Percentiles rank a stretch among this genome's conserved stretches.
Evolutionary conservation across 2,329 filamentous ascomycete species (phyloP).

Genomic region (Epichloe sp.): DNA sequence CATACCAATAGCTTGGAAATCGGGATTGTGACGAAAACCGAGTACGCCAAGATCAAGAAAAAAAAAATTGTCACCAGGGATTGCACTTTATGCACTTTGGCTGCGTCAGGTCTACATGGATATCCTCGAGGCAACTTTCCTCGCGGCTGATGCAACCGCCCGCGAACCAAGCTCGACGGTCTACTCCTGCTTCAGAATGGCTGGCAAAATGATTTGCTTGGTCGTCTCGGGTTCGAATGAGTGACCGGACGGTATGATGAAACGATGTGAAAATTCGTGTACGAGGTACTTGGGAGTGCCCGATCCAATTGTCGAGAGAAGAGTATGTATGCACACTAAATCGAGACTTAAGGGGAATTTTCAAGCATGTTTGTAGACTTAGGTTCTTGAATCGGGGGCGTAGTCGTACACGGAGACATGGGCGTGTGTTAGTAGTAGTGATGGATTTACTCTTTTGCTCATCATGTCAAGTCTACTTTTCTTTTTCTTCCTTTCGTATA

Average conservation of each 20-base stretch:
- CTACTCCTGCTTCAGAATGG: neutral
- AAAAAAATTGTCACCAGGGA: neutral
- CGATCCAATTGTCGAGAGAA: neutral
- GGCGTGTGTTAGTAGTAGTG: slow-evolving; percentile 2
- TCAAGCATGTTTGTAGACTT: neutral
- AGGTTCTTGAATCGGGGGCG: neutral
- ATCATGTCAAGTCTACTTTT: neutral
- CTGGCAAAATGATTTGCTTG: neutral
- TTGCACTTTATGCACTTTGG: neutral
- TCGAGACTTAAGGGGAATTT: neutral
- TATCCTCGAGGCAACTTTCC: neutral
- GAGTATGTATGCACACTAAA: neutral
- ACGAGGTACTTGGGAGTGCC: neutral
- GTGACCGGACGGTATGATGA: neutral
- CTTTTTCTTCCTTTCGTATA: neutral
- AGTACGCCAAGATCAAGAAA: neutral
- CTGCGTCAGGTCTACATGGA: neutral
- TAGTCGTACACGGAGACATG: neutral
- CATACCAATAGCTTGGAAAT: neutral
- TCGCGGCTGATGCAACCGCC: neutral
- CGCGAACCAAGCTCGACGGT: neutral
- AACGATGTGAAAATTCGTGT: neutral
- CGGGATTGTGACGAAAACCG: neutral
- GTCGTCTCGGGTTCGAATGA: neutral
- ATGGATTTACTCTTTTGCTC: neutral